Evolutionary conservation across 192 early-diverging fungal species (phyloP).

Genomic region (Gaertneriomyces semiglobifer): DNA sequence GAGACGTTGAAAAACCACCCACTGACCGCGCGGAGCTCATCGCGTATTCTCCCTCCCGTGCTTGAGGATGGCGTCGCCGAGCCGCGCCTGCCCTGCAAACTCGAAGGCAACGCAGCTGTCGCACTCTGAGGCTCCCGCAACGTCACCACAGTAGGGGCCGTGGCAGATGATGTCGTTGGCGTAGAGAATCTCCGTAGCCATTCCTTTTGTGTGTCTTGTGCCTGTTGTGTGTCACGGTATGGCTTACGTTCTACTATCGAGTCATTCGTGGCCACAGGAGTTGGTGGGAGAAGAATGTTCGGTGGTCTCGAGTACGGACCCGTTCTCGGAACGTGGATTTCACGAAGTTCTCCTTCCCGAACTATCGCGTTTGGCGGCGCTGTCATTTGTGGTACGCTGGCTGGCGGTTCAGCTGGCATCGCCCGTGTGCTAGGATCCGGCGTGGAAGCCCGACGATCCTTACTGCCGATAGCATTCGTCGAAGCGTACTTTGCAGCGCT

Average conservation of each 20-base stretch:
- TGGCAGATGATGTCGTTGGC: neutral
- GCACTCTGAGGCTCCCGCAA: neutral
- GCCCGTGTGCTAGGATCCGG: neutral
- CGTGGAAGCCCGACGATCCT: constrained; percentile 16
- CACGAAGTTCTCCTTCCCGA: too few species aligned
- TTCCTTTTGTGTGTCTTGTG: constrained; percentile 11
- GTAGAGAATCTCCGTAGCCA: constrained; percentile 11
- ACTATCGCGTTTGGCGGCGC: too few species aligned
- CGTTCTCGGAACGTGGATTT: too few species aligned
- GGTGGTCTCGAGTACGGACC: too few species aligned
- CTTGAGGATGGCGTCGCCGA: constrained; percentile 1
- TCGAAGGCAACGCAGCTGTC: neutral
- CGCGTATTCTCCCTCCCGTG: constrained; percentile 21
- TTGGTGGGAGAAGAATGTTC: too few species aligned
- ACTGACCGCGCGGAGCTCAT: constrained; percentile 38
- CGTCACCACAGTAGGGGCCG: neutral
- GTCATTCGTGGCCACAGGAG: too few species aligned
- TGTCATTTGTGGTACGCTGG: too few species aligned
- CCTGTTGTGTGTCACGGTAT: neutral
- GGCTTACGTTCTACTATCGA: neutral
- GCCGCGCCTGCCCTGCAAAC: neutral
- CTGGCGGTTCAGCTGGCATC: too few species aligned
- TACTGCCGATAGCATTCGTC: too few species aligned
- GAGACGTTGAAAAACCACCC: constrained; percentile 51
- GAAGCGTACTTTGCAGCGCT: too few species aligned